These are phyloP conservation scores for Aspergillus nomiae DNA, from an alignment of 2,329 filamentous ascomycete species.

Conservation along the genomic window DNA sequence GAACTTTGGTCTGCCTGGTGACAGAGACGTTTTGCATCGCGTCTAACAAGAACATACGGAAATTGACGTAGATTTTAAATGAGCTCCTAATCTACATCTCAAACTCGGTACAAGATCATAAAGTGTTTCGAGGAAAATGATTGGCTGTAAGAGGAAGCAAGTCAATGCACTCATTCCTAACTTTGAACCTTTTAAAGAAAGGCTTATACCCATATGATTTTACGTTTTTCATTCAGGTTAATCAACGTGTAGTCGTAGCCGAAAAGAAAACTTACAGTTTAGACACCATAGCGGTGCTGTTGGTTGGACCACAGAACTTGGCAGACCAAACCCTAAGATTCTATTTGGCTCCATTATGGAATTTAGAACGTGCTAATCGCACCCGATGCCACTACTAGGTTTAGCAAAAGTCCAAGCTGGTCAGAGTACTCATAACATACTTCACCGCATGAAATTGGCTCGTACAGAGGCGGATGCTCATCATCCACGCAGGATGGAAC, in stretches of 20 bases:
- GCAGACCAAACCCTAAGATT: background rate
- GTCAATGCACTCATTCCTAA: background rate
- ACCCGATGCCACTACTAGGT: background rate
- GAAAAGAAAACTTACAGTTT: background rate
- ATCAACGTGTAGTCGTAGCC: background rate
- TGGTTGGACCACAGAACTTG: background rate
- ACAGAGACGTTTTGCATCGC: background rate
- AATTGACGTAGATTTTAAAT: background rate
- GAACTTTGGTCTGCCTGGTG: background rate
- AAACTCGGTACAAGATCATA: background rate
- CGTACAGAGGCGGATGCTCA: conserved; percentile 52
- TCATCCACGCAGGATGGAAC: conserved; percentile 52
- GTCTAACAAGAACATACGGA: background rate
- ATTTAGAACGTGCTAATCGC: background rate
- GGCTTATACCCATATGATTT: background rate
- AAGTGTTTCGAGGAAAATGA: background rate
- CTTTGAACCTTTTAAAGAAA: background rate
- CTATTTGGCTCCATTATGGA: background rate
- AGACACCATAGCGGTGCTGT: background rate
- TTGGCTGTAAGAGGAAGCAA: too few species aligned
- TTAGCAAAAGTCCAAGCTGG: background rate
- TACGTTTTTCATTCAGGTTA: background rate
- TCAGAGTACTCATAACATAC: conserved; percentile 10
- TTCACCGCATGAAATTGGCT: conserved; percentile 55
- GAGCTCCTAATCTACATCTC: background rate